Percentiles rank a stretch among this genome's conserved stretches.
These are phyloP conservation scores for Colletotrichum tropicale DNA, from an alignment of 2,329 filamentous ascomycete genomes.

Conservation along the genomic window DNA sequence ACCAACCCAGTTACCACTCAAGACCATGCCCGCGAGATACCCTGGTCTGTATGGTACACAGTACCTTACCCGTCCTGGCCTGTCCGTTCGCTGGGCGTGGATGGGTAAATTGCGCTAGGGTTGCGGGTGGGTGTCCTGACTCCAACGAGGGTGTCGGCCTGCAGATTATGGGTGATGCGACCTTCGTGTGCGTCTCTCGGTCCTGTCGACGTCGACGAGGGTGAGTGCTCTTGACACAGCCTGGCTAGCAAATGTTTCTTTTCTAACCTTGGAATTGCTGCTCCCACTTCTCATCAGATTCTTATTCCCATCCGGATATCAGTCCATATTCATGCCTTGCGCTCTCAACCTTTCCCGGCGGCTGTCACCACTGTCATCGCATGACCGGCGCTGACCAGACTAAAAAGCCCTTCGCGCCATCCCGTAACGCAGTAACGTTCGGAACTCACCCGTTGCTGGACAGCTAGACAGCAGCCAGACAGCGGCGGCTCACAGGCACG, in stretches of 20 bases:
- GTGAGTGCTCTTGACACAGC: background rate
- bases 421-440: slow-evolving; percentile 3
- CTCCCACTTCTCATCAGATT: background rate
- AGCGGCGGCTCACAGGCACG: background rate
- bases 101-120: slow-evolving; percentile 16
- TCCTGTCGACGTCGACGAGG: background rate
- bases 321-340: background rate
- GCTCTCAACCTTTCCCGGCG: background rate
- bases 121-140: slow-evolving; percentile 17
- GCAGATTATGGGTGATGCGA: background rate
- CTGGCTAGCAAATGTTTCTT: background rate
- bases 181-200: background rate
- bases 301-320: background rate
- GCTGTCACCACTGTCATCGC: background rate
- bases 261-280: background rate
- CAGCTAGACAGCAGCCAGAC: background rate
- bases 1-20: background rate
- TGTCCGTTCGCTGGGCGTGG: slow-evolving; percentile 2
- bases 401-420: background rate
- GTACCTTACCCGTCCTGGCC: background rate
- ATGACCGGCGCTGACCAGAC: background rate
- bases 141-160: slow-evolving; percentile 14
- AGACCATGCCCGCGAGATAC: background rate
- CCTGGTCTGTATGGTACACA: background rate
- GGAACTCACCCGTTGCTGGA: background rate